Evolutionary conservation across 129 eudicot genomes (phyloP).

Genomic region (Saussurea involucrata): DNA sequence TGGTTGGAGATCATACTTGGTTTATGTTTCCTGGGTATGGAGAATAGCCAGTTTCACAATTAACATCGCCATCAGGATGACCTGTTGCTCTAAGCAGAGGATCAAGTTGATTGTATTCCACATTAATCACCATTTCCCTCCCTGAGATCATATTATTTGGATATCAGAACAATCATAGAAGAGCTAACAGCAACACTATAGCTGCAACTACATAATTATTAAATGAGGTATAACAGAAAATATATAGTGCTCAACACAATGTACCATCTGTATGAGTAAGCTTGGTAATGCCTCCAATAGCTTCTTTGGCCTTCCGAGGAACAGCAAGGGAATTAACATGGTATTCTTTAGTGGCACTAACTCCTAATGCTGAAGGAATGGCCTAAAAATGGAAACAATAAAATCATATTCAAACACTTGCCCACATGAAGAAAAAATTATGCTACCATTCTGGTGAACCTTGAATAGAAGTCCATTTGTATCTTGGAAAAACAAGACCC

Average conservation of each 20-base stretch:
- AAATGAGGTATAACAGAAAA: not conserved
- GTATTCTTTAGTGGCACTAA: slow-evolving; percentile 73
- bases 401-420: slow-evolving; percentile 6
- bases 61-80: slow-evolving; percentile 89
- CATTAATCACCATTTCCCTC: slow-evolving; percentile 95
- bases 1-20: slow-evolving; percentile 51
- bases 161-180: not conserved
- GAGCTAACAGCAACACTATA: not conserved
- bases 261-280: slow-evolving; percentile 97
- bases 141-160: slow-evolving; percentile 40
- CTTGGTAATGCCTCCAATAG: slow-evolving; percentile 95
- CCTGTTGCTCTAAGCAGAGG: slow-evolving; percentile 95
- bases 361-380: slow-evolving; percentile 95
- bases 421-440: not conserved
- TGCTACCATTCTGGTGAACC: slow-evolving; percentile 37
- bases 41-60: slow-evolving; percentile 89
- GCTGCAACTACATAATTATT: not conserved
- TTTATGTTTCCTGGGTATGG: slow-evolving; percentile 98
- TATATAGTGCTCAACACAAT: not conserved
- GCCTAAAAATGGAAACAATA: slow-evolving; percentile 46
- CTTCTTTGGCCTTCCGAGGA: slow-evolving; percentile 98
- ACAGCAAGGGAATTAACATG: slow-evolving; percentile 98
- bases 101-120: slow-evolving; percentile 98
- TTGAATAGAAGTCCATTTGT: slow-evolving; percentile 98
- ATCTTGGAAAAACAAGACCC: slow-evolving; percentile 97